phyloP scores from a whole-genome alignment of 371 early-diverging fungal species.

The Lichtheimia corymbifera region DNA sequence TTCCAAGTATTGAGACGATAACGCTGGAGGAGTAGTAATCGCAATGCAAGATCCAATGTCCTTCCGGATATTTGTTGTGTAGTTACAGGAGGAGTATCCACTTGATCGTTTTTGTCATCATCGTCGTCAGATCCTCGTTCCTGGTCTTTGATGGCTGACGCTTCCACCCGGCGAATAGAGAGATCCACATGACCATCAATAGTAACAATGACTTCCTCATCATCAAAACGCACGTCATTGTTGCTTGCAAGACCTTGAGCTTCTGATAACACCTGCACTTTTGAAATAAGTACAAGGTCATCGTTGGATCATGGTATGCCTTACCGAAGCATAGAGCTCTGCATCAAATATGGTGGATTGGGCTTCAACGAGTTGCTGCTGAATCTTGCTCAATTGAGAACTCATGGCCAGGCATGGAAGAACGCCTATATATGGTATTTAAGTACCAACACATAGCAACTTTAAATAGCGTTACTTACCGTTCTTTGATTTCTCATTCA shows the following conservation, averaged over 20 bases:
- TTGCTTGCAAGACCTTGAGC: constrained; percentile 51
- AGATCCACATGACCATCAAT: constrained; percentile 61
- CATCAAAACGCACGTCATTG: constrained; percentile 51
- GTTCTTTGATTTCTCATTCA: constrained; percentile 3
- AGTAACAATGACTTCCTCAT: constrained; percentile 53
- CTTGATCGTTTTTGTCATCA: not conserved
- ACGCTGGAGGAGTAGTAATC: constrained; percentile 40
- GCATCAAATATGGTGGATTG: constrained; percentile 59
- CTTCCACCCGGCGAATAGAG: constrained; percentile 25
- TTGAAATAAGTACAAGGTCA: not conserved
- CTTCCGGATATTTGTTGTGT: constrained; percentile 27
- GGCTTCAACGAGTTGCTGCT: constrained; percentile 48
- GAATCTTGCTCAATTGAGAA: constrained; percentile 23
- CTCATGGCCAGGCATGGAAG: not conserved
- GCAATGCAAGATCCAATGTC: constrained; percentile 33
- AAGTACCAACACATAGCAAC: not conserved
- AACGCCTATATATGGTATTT: not conserved
- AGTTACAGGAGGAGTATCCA: not conserved
- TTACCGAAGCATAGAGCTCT: constrained; percentile 57
- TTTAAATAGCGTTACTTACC: constrained; percentile 9
- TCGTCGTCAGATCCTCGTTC: not conserved
- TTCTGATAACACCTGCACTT: constrained; percentile 51
- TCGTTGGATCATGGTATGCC: not conserved
- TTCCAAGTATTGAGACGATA: constrained; percentile 45
- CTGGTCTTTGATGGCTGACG: not conserved